phyloP scores from a whole-genome alignment of 1,284 basidiomycete genomes.

The Inonotus hispidus region DNA sequence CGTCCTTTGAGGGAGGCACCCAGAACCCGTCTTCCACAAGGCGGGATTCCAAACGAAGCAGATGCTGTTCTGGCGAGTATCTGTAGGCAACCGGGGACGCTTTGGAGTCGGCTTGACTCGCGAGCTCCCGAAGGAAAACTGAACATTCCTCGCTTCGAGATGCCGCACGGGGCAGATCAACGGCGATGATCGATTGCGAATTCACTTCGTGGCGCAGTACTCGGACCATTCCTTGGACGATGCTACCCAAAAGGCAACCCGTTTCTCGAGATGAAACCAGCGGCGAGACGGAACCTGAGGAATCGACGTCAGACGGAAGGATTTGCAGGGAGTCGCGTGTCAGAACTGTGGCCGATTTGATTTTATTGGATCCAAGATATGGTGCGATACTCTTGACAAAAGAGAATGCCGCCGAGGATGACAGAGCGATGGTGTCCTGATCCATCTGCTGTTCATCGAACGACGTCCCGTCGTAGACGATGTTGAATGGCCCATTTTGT shows the following conservation, averaged over 20 bases:
- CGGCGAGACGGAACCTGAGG: not conserved
- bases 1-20: not conserved
- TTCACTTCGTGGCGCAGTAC: constrained; percentile 9
- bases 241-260: constrained; percentile 1
- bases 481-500: not conserved
- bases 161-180: not conserved
- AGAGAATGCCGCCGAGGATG: not conserved
- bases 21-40: constrained; percentile 11
- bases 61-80: not conserved
- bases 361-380: not conserved
- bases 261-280: not conserved
- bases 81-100: constrained; percentile 8
- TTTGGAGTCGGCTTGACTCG: not conserved
- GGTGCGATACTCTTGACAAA: constrained; percentile 7
- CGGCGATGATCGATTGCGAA: not conserved
- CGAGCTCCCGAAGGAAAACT: constrained; percentile 3
- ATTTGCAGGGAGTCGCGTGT: constrained; percentile 6
- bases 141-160: not conserved
- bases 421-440: not conserved
- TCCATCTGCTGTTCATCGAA: not conserved
- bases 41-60: not conserved
- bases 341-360: not conserved
- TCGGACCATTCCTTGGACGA: constrained; percentile 12
- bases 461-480: constrained; percentile 7
- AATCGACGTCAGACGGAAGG: not conserved